These are phyloP conservation scores for Bacterosira constricta DNA, from an alignment of 108 stramenopile genomes.

Conservation along the genomic window DNA sequence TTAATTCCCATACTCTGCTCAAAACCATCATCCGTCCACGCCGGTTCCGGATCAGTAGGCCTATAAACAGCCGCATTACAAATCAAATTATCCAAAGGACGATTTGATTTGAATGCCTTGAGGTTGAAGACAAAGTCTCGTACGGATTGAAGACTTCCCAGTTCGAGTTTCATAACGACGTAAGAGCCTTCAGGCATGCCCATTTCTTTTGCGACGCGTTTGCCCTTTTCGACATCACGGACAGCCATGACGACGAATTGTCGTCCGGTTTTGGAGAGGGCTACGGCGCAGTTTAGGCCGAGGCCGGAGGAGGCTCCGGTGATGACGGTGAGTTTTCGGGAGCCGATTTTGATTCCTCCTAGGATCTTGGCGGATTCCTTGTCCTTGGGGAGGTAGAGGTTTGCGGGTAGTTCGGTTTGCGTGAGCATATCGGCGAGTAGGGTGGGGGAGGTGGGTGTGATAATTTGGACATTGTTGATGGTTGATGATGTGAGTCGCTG, in stretches of 20 bases:
- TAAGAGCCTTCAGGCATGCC: conserved; percentile 77
- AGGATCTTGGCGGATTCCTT: conserved; percentile 85
- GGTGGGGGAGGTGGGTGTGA: conserved; percentile 29
- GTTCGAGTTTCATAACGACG: conserved; percentile 90
- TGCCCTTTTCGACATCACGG: conserved; percentile 89
- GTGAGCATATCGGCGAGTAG: conserved; percentile 48
- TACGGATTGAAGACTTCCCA: conserved; percentile 86
- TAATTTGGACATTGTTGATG: not conserved
- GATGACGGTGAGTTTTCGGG: conserved; percentile 81
- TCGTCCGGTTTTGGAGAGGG: conserved; percentile 84
- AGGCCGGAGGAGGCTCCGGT: conserved; percentile 93
- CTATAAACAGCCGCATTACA: conserved; percentile 98
- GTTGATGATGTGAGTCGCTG: not conserved
- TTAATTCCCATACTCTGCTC: conserved; percentile 97
- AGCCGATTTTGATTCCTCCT: conserved; percentile 86
- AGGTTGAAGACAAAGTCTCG: conserved; percentile 93
- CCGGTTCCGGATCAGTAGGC: conserved; percentile 88
- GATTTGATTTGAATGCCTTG: conserved; percentile 91
- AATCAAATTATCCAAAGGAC: conserved; percentile 88
- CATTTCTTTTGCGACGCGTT: conserved; percentile 81
- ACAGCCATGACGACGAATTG: conserved; percentile 95
- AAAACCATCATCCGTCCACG: conserved; percentile 96
- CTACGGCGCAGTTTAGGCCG: conserved; percentile 77
- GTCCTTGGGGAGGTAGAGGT: conserved; percentile 67
- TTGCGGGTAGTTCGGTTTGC: conserved; percentile 67